These are phyloP conservation scores for Phytophthora pinifolia DNA, from an alignment of 352 stramenopile genomes.

Conservation along the genomic window DNA sequence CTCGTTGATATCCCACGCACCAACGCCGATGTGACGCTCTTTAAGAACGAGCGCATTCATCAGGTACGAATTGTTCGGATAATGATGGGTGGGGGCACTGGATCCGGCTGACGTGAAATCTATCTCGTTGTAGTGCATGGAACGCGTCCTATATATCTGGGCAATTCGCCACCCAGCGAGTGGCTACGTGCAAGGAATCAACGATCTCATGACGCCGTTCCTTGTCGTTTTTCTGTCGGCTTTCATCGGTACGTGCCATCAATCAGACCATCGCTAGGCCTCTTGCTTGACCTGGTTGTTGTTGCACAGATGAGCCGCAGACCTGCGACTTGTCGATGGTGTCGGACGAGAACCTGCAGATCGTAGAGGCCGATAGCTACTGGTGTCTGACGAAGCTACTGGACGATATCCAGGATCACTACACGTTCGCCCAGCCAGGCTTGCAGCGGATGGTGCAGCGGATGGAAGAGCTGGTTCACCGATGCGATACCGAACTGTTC, in stretches of 20 bases:
- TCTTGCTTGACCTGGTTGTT: slow-evolving; percentile 6
- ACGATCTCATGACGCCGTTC: slow-evolving; percentile 98
- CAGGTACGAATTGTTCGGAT: slow-evolving; percentile 41
- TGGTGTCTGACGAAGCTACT: slow-evolving; percentile 99
- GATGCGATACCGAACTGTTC: slow-evolving; percentile 95
- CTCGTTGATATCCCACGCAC: slow-evolving; percentile 99
- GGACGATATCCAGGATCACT: slow-evolving; percentile 99
- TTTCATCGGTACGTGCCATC: slow-evolving; percentile 54
- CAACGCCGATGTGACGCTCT: slow-evolving; percentile 95
- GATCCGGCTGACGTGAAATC: background rate
- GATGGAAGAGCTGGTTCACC: slow-evolving; percentile 96
- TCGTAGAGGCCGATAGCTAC: slow-evolving; percentile 98
- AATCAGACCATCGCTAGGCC: background rate
- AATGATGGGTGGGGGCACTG: background rate
- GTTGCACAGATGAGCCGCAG: slow-evolving; percentile 64
- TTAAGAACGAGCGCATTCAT: slow-evolving; percentile 94
- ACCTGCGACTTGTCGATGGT: slow-evolving; percentile 69
- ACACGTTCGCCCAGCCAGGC: slow-evolving; percentile 98
- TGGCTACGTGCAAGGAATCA: slow-evolving; percentile 99
- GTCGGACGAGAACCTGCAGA: slow-evolving; percentile 62
- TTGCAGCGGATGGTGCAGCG: slow-evolving; percentile 98
- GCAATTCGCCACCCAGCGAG: slow-evolving; percentile 97
- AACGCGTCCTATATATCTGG: slow-evolving; percentile 99
- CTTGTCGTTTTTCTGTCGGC: slow-evolving; percentile 96
- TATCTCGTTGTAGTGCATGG: slow-evolving; percentile 73